Percentiles rank a stretch among this genome's conserved stretches.
phyloP scores from a whole-genome alignment of 257 asterid species.

The Nyctanthes arbortristis region DNA sequence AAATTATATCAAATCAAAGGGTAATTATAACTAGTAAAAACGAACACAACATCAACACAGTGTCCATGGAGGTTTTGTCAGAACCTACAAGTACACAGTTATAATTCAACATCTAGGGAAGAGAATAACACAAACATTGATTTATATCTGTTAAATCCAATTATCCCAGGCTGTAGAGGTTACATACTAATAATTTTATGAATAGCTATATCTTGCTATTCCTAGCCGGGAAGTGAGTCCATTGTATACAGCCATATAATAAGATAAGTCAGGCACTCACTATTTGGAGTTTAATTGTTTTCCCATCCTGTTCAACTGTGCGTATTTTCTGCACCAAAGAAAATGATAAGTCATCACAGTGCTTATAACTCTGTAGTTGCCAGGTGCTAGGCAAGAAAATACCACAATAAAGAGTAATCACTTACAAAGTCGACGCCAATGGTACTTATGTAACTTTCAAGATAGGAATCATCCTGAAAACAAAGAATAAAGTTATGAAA shows the following conservation, averaged over 20 bases:
- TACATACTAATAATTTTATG: too few relatives aligned
- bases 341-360: slow-evolving; percentile 1
- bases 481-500: slow-evolving; percentile 22
- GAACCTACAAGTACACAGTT: neutral
- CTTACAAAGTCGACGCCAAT: slow-evolving; percentile 97
- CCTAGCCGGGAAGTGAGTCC: too few relatives aligned
- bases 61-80: neutral
- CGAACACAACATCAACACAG: neutral
- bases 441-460: slow-evolving; percentile 93
- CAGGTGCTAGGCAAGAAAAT: neutral
- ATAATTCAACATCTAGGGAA: neutral
- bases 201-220: too few relatives aligned
- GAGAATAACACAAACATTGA: too few relatives aligned
- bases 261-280: slow-evolving; percentile 46
- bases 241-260: slow-evolving; percentile 10
- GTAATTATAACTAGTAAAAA: neutral
- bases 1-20: neutral
- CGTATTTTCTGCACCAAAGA: slow-evolving; percentile 69
- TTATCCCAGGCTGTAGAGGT: too few relatives aligned
- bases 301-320: slow-evolving; percentile 93
- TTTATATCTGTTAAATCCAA: slow-evolving; percentile 1
- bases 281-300: slow-evolving; percentile 88
- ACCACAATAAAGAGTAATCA: slow-evolving; percentile 16
- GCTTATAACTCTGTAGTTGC: slow-evolving; percentile 3
- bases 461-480: slow-evolving; percentile 88